Percentiles rank a stretch among this genome's conserved stretches.
Evolutionary conservation across 1,139 yeast genomes (phyloP).

Genomic region (Blastobotrys persicus): DNA sequence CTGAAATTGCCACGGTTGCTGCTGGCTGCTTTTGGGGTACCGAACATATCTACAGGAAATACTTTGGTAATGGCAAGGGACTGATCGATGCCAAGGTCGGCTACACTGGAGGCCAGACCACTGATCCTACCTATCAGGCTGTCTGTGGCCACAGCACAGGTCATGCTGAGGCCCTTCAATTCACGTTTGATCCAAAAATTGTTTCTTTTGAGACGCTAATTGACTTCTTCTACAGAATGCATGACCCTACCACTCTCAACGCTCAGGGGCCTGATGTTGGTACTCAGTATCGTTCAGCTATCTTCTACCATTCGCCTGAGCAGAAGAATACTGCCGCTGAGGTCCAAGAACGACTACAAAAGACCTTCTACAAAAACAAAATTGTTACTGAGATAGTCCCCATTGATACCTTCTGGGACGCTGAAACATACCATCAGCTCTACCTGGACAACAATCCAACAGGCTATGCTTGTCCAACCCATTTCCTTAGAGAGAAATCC

Average conservation of each 20-base stretch:
- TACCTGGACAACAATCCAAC: slow-evolving; percentile 72
- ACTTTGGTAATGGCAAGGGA: slow-evolving; percentile 56
- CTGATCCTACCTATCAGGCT: slow-evolving; percentile 64
- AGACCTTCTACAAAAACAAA: slow-evolving; percentile 51
- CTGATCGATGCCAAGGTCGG: slow-evolving; percentile 81
- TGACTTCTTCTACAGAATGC: slow-evolving; percentile 86
- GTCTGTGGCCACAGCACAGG: slow-evolving; percentile 75
- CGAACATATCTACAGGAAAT: slow-evolving; percentile 75
- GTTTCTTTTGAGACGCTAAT: slow-evolving; percentile 60
- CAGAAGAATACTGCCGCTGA: slow-evolving; percentile 46
- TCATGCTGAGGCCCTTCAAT: slow-evolving; percentile 69
- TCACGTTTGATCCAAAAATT: slow-evolving; percentile 70
- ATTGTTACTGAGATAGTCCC: slow-evolving; percentile 71
- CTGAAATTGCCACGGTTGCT: slow-evolving; percentile 41
- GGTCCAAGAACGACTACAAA: slow-evolving; percentile 47
- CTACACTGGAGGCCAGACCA: slow-evolving; percentile 71
- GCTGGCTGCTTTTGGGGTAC: slow-evolving; percentile 90
- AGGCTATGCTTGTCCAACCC: slow-evolving; percentile 90
- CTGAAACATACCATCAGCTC: slow-evolving; percentile 88
- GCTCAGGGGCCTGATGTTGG: slow-evolving; percentile 83
- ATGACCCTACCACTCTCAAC: slow-evolving; percentile 64
- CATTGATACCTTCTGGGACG: slow-evolving; percentile 73
- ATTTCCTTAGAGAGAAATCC: slow-evolving; percentile 54
- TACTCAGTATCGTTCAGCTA: slow-evolving; percentile 78
- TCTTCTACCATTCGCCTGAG: slow-evolving; percentile 58